Evolutionary conservation across 768 basidiomycete genomes (phyloP), one percentile per base, ranked within the genome.

Genomic region (Macrolepiota albuminosa): DNA sequence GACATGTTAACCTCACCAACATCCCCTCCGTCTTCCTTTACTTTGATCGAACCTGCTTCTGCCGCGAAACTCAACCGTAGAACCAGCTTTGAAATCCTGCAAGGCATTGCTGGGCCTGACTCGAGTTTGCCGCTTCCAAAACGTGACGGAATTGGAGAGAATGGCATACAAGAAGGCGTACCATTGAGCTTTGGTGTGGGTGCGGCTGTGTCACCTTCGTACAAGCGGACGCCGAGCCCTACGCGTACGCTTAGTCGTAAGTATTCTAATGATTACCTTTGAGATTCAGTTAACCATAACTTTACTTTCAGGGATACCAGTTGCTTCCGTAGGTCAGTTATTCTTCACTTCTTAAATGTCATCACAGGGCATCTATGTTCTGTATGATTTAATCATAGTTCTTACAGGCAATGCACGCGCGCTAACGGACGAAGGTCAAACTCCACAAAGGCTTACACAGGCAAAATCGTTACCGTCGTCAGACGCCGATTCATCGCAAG

Each of bases 231-330:
- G 39, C 78, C 84, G 6, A 92, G 89, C 68, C 91, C 91, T 56
- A 91, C 88, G 7, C 79, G 90, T 40, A 88, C 88, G 50, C 75
- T 91, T 42, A 91, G 89, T 76, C 87, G 91, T 91, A 77, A 68
- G 90, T 85, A 56, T 61, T 63, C 59, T 57, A 50, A 43, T 47
- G 47, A 59, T 60, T 68, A 49, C 52, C 59, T 49, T 51, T 48
- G 63, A 54, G 43, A 62, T 31, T 37, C 43, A 60, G 33, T 54
- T 59, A 57, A 65, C 65, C 62, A 58, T 70, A 62, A 69, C 63
- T 54, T 61, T 40, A 63, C 58, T 57, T 48, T 54, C 67, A 90
- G 89, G 89, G 49, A 90, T 91, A 70, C 89, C 89, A 46, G 82
- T 91, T 29, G 78, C 89, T 60, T 81, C 89, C 63, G 90, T 91